Evolutionary conservation across 805 yeast genomes (phyloP).

Genomic region (Lipomyces kockii): DNA sequence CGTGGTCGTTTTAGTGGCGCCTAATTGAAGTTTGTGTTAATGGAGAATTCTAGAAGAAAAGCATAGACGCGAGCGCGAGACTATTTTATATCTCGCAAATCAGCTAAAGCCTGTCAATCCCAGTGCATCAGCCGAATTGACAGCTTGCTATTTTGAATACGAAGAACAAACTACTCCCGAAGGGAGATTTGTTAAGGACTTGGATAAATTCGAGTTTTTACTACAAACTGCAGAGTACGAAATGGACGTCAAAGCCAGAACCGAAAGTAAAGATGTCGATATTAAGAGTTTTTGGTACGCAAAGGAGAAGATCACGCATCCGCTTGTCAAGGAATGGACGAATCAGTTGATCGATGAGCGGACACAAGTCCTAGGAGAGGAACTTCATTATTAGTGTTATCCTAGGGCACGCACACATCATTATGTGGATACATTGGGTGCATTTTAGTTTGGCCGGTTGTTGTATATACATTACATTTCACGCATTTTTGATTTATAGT

Average conservation of each 20-base stretch:
- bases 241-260: slow-evolving; percentile 59
- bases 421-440: background rate
- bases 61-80: slow-evolving; percentile 74
- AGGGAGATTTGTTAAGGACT: slow-evolving; percentile 89
- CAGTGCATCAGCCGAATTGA: slow-evolving; percentile 64
- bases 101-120: slow-evolving; percentile 69
- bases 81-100: slow-evolving; percentile 68
- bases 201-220: slow-evolving; percentile 90
- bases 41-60: slow-evolving; percentile 58
- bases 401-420: background rate
- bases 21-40: background rate
- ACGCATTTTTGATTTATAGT: background rate
- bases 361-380: slow-evolving; percentile 47
- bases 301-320: slow-evolving; percentile 58
- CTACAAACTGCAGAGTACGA: slow-evolving; percentile 65
- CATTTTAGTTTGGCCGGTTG: background rate
- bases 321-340: slow-evolving; percentile 53
- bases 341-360: slow-evolving; percentile 60
- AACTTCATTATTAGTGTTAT: background rate
- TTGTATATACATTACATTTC: background rate
- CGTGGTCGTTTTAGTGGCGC: background rate
- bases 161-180: slow-evolving; percentile 81
- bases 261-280: slow-evolving; percentile 46
- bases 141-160: slow-evolving; percentile 82
- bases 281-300: slow-evolving; percentile 74